These are phyloP conservation scores for Phoma sp. DNA, from an alignment of 2,329 filamentous ascomycete species.

Conservation along the genomic window DNA sequence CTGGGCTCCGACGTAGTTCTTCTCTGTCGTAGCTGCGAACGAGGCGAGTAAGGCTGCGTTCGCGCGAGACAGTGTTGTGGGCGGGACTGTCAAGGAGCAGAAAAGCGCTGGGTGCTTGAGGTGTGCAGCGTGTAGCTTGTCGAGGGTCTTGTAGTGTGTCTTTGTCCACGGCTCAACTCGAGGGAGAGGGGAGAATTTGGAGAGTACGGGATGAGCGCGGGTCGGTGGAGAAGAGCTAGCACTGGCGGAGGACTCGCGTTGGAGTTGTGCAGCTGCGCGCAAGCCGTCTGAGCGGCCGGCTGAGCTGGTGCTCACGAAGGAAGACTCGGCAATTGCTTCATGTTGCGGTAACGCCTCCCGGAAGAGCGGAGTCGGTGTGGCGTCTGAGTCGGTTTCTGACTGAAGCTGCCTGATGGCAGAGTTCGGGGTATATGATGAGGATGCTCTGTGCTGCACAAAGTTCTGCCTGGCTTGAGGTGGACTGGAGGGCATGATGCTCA, in stretches of 20 bases:
- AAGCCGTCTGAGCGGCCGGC: slow-evolving; percentile 14
- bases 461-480: slow-evolving; percentile 29
- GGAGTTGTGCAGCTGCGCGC: slow-evolving; percentile 11
- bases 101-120: slow-evolving; percentile 44
- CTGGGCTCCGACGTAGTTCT: slow-evolving; percentile 37
- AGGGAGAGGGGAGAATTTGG: slow-evolving; percentile 39
- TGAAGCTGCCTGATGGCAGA: slow-evolving; percentile 1
- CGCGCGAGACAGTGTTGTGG: slow-evolving; percentile 26
- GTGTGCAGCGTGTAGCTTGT: slow-evolving; percentile 44
- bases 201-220: slow-evolving; percentile 37
- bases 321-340: slow-evolving; percentile 4
- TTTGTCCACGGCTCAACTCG: slow-evolving; percentile 50
- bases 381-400: slow-evolving; percentile 3
- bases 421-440: slow-evolving; percentile 20
- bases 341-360: slow-evolving; percentile 2
- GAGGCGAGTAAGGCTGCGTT: slow-evolving; percentile 39
- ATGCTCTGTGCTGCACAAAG: slow-evolving; percentile 27
- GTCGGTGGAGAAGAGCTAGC: slow-evolving; percentile 7
- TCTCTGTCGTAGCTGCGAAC: slow-evolving; percentile 31
- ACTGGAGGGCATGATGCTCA: slow-evolving; percentile 29
- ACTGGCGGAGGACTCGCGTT: slow-evolving; percentile 17
- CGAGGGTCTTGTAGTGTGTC: slow-evolving; percentile 50
- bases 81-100: slow-evolving; percentile 24
- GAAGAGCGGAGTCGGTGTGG: slow-evolving; percentile 23
- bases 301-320: slow-evolving; percentile 13